phyloP scores from a whole-genome alignment of 805 yeast species.

The Kodamaea laetipori region DNA sequence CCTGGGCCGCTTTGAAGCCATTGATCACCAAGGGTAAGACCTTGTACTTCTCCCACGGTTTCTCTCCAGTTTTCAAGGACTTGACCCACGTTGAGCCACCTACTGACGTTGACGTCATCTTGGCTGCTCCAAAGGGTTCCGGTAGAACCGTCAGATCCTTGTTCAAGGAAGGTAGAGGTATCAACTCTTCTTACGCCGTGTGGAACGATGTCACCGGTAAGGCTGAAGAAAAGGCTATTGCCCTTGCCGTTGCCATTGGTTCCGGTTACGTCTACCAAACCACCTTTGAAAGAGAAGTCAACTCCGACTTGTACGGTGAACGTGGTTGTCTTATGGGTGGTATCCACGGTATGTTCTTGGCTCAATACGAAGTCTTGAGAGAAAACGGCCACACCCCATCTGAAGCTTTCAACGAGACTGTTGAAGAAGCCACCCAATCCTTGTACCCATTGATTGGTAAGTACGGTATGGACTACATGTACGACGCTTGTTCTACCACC shows the following conservation, averaged over 20 bases:
- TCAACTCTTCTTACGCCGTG: slow-evolving; percentile 98
- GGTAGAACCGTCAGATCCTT: slow-evolving; percentile 99
- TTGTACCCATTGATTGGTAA: slow-evolving; percentile 98
- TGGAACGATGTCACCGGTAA: slow-evolving; percentile 99
- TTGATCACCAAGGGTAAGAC: slow-evolving; percentile 96
- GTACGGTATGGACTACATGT: slow-evolving; percentile 99
- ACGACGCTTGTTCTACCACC: slow-evolving; percentile 99
- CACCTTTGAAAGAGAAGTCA: slow-evolving; percentile 98
- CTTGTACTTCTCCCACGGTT: slow-evolving; percentile 98
- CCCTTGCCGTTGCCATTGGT: slow-evolving; percentile 98
- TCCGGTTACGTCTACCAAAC: slow-evolving; percentile 99
- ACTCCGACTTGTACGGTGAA: slow-evolving; percentile 99
- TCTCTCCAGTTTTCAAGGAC: slow-evolving; percentile 98
- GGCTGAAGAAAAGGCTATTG: slow-evolving; percentile 99
- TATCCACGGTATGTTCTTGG: slow-evolving; percentile 99
- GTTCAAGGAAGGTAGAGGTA: slow-evolving; percentile 99
- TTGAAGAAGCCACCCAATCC: slow-evolving; percentile 99
- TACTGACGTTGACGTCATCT: slow-evolving; percentile 89
- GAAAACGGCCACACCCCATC: slow-evolving; percentile 99
- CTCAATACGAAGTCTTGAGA: slow-evolving; percentile 99
- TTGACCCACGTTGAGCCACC: slow-evolving; percentile 97
- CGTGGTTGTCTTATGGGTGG: slow-evolving; percentile 99
- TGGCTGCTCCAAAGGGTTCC: slow-evolving; percentile 99
- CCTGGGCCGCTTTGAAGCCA: slow-evolving; percentile 88
- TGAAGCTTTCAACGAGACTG: slow-evolving; percentile 99